Base-by-base conservation (phyloP, 2,329 filamentous ascomycete species). In the Xylariaceae sp. region DNA sequence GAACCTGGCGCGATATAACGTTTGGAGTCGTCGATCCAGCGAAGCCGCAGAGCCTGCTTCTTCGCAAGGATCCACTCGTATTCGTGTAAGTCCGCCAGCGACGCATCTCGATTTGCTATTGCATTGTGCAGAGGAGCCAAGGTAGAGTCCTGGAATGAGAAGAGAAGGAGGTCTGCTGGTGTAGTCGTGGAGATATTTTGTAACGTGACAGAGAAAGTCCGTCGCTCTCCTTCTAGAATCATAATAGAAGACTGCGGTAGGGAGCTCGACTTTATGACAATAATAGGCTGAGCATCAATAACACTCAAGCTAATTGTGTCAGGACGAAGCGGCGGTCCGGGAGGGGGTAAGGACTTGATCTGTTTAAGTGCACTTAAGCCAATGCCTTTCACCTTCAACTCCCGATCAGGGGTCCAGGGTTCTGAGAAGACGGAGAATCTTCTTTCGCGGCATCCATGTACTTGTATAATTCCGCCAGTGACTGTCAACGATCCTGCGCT, bases 121-220 rank as follows among this genome's bases (percentile, higher is more conserved):
- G 90, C 89, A 42, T 85, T 79, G 67, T 93, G 89, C 13, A 96
- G 78, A 7, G 89, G 86, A 5, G 81, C 82, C 62, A 91, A 90
- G 0, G 91, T 92, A 0, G 92, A 95, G 74, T 97, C 92, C 66
- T 92, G 87, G 71, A 96, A 96, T 0, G 90, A 92, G 61, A 97
- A 91, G 30, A 94, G 80, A 42, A 97, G 77, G 57, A 97, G 87
- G 70, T 96, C 90, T 1, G 90, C 90, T 1, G 90, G 80, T 1
- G 88, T 92, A 0, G 80, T 77, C 5, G 71, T 66, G 0, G 91
- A 94, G 7, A 85, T 78, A 65, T 99, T 99, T 65, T 88, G 83
- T 11, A 97, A 76, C 0, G 88, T 92, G 13, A 97, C 81, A 0
- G 84, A 87, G 70, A 97, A 95, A 0, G 79, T 78, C 66, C 86